Conservation (phyloP, 1,284 basidiomycete genomes). For the Microbotryum scabiosae region DNA sequence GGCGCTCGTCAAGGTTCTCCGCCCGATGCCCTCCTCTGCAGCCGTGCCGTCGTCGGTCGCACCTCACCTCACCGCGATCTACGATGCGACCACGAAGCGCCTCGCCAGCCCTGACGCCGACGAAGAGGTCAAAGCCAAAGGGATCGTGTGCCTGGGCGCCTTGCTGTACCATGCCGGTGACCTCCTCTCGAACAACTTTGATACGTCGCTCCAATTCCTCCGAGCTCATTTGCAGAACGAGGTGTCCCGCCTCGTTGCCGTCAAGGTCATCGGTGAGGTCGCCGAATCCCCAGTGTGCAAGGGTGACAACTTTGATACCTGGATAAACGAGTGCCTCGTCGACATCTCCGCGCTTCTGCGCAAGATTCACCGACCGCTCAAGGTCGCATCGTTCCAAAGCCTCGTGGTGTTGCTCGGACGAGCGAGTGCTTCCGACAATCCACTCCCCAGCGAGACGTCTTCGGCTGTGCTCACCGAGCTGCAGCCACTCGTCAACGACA, state of each 20-base stretch:
- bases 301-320: slow-evolving; percentile 51
- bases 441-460: slow-evolving; percentile 55
- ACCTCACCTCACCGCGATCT: slow-evolving; percentile 59
- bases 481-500: slow-evolving; percentile 58
- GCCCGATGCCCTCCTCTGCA: slow-evolving; percentile 35
- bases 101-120: slow-evolving; percentile 76
- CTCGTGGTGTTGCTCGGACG: slow-evolving; percentile 66
- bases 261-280: slow-evolving; percentile 36
- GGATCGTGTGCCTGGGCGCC: slow-evolving; percentile 73
- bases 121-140: slow-evolving; percentile 75
- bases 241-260: slow-evolving; percentile 45
- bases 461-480: slow-evolving; percentile 61
- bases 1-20: slow-evolving; percentile 41
- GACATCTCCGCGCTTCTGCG: slow-evolving; percentile 69
- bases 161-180: slow-evolving; percentile 80
- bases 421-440: slow-evolving; percentile 47
- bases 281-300: slow-evolving; percentile 42
- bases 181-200: slow-evolving; percentile 43
- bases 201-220: slow-evolving; percentile 54
- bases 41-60: slow-evolving; percentile 46
- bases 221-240: slow-evolving; percentile 60
- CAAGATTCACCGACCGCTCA: slow-evolving; percentile 68
- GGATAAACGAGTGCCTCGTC: slow-evolving; percentile 66
- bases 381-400: slow-evolving; percentile 70
- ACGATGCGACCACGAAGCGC: slow-evolving; percentile 61